Percentiles rank a stretch among this genome's conserved stretches.
phyloP scores from a whole-genome alignment of 176 grass and related monocot genomes.

The Cocos nucifera region DNA sequence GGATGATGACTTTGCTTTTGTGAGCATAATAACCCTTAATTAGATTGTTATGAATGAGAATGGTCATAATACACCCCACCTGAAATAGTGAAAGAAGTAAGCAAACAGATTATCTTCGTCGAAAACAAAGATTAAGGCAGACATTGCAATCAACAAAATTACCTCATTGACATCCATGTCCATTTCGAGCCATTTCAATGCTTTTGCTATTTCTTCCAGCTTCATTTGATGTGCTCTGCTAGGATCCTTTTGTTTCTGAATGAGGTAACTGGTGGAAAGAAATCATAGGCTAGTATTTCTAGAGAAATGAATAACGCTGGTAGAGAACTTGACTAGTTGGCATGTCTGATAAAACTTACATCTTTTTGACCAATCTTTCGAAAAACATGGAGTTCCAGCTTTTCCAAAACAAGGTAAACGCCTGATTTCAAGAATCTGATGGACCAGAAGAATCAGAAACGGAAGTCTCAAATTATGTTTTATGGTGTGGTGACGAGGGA shows the following conservation, averaged over 20 bases:
- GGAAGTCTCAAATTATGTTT: too few relatives aligned
- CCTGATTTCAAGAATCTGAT: conserved; percentile 83
- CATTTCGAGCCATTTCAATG: conserved; percentile 89
- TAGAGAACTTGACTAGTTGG: too few relatives aligned
- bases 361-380: conserved; percentile 91
- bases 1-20: conserved; percentile 93
- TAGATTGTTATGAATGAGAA: conserved; percentile 94
- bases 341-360: conserved; percentile 40
- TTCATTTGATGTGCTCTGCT: conserved; percentile 88
- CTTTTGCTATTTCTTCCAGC: conserved; percentile 62
- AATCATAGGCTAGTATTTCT: not conserved
- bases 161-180: conserved; percentile 95
- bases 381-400: conserved; percentile 76
- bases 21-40: conserved; percentile 89
- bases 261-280: conserved; percentile 21
- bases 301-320: too few relatives aligned
- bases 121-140: not conserved
- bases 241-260: conserved; percentile 86
- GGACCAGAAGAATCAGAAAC: not conserved
- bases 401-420: conserved; percentile 92
- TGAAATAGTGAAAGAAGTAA: conserved; percentile 8
- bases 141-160: not conserved
- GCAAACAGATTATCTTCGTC: too few relatives aligned
- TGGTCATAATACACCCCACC: conserved; percentile 82
- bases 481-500: not conserved